Evolutionary conservation across 176 grass and related monocot genomes (phyloP), one percentile per base, ranked within the genome.

Genomic region (Avena insularis): DNA sequence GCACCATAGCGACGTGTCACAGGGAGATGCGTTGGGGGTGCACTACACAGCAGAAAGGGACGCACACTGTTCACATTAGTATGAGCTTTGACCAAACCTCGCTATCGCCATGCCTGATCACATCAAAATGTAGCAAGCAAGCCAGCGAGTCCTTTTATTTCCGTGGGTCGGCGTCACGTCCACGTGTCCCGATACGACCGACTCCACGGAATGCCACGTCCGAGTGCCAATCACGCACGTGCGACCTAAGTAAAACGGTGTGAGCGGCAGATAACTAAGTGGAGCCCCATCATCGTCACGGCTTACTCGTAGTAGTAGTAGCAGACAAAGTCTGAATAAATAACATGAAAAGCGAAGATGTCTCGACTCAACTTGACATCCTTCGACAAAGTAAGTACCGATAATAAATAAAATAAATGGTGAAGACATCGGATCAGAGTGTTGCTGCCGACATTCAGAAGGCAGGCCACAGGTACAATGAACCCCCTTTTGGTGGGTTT

Each of bases 371-470:
- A 27, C 23, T 23, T 4, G 2, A 53, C 87, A 79, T 9, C 46
- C 45, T 61, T 2, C 11, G 0, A 16, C 50, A 55, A 27, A 74
- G 17, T 46, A 89, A 35, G 33, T 35, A 35, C 33, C 33, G 33
- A 35, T 35, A 35, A 35, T 46, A 14, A 4, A 56, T 53, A 27
- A 3, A 21, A 62, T 23, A 81, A 79, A 43, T 25, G 8, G 4
- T 12, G 4, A 61, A 35, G 33, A 35, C 33, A 35, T 35, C 33
- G 33, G 33, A 35, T 35, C 33, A 35, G 12, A 12, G 58, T 1
- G 4, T 33, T 80, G 35, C 82, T 35, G 33, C 33, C 87, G 45
- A 89, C 82, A 79, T 40, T 9, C 9, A 72, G 19, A 15, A 58
- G 56, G 47, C 82, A 84, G 8, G 15, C 4, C 15, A 62, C 4